phyloP scores from a whole-genome alignment of 176 grass and related monocot genomes.

The Bothriochloa decipiens region DNA sequence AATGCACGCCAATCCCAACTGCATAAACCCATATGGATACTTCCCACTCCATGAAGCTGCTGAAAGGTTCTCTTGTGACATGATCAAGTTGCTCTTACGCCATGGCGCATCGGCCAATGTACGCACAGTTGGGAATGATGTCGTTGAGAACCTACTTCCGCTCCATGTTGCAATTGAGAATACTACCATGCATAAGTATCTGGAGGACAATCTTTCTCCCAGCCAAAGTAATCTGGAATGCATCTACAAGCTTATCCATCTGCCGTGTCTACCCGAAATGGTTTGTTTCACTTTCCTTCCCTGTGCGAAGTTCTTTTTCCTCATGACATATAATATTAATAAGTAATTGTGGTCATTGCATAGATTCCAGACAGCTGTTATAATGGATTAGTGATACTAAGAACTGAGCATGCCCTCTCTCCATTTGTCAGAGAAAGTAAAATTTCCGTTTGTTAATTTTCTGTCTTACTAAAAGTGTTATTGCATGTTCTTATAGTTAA shows the following conservation, averaged over 20 bases:
- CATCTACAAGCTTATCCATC: slow-evolving; percentile 29
- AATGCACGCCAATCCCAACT: slow-evolving; percentile 6
- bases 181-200: slow-evolving; percentile 4
- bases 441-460: not conserved
- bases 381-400: not conserved
- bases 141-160: not conserved
- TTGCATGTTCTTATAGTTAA: not conserved
- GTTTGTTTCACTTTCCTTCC: slow-evolving; percentile 27
- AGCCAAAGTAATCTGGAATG: not conserved
- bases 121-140: not conserved
- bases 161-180: slow-evolving; percentile 33
- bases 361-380: no score
- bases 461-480: not conserved
- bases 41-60: slow-evolving; percentile 18
- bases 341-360: not conserved
- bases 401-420: not conserved
- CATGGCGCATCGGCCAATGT: slow-evolving; percentile 28
- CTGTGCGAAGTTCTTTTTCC: not conserved
- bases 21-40: slow-evolving; percentile 13
- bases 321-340: not conserved
- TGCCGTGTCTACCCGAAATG: slow-evolving; percentile 35
- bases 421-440: not conserved
- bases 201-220: slow-evolving; percentile 13
- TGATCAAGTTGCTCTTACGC: slow-evolving; percentile 3
- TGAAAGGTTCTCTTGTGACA: slow-evolving; percentile 13